These are phyloP conservation scores for Aureobasidium zeae DNA, from an alignment of 2,329 filamentous ascomycete species.

Conservation along the genomic window DNA sequence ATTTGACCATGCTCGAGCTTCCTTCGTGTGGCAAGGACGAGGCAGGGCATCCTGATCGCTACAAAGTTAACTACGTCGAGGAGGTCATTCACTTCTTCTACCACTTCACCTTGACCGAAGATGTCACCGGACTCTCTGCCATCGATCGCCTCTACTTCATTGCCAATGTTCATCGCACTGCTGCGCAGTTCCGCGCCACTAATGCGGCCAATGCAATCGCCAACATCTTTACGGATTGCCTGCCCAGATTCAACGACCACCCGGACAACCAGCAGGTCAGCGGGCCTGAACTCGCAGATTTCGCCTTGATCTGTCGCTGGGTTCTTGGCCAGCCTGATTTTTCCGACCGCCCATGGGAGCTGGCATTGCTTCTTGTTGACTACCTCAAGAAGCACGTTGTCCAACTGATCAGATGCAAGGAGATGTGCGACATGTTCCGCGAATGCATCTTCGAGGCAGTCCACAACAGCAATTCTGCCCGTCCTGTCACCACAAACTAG, in stretches of 20 bases:
- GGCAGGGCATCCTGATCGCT: background rate
- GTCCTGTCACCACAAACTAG: too few species aligned
- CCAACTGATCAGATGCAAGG: background rate
- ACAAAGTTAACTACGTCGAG: slow-evolving; percentile 2
- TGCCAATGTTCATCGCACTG: slow-evolving; percentile 5
- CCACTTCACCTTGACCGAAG: background rate
- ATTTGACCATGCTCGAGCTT: slow-evolving; percentile 8
- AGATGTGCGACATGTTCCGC: slow-evolving; percentile 5
- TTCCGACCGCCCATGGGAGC: background rate
- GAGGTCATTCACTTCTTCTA: slow-evolving; percentile 10
- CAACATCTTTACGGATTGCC: background rate
- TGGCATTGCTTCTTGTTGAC: background rate
- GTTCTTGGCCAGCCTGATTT: slow-evolving; percentile 3
- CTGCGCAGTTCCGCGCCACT: slow-evolving; percentile 1
- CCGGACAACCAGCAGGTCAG: background rate
- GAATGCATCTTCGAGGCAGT: slow-evolving; percentile 1
- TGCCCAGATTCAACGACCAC: slow-evolving; percentile 1
- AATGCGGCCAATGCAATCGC: background rate
- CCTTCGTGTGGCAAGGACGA: background rate
- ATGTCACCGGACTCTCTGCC: background rate
- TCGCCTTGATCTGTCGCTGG: slow-evolving; percentile 1
- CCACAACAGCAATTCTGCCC: too few species aligned
- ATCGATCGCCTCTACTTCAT: background rate
- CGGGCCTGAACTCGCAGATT: background rate
- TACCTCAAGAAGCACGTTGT: background rate